Evolutionary conservation across 768 basidiomycete genomes (phyloP).

Genomic region (Mycena chlorophos): DNA sequence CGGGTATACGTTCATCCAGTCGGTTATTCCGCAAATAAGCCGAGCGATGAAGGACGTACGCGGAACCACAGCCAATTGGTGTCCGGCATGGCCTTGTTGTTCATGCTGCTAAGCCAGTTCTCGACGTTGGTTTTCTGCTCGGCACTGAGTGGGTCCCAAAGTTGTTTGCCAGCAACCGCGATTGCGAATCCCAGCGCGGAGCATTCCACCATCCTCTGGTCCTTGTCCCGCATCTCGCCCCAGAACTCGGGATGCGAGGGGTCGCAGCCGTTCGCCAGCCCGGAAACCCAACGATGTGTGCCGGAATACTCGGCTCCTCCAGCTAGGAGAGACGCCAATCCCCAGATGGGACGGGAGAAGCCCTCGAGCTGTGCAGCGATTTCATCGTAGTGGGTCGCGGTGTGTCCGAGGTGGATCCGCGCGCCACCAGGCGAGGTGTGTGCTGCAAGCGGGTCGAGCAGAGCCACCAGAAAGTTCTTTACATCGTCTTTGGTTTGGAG

Average conservation of each 20-base stretch:
- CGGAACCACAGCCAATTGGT: constrained; percentile 87
- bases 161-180: constrained; percentile 60
- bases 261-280: constrained; percentile 69
- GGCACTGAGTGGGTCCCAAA: constrained; percentile 61
- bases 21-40: background rate
- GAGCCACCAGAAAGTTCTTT: constrained; percentile 49
- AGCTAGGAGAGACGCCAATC: constrained; percentile 61
- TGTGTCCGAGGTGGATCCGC: constrained; percentile 65
- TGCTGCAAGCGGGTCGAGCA: constrained; percentile 65
- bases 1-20: constrained; percentile 5
- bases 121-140: constrained; percentile 59
- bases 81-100: constrained; percentile 81
- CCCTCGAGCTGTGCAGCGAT: constrained; percentile 73
- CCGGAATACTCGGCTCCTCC: constrained; percentile 65
- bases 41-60: constrained; percentile 35
- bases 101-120: constrained; percentile 72
- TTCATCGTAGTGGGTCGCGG: constrained; percentile 74
- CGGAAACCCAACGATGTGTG: constrained; percentile 60
- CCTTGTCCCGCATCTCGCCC: constrained; percentile 72
- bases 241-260: constrained; percentile 69
- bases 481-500: constrained; percentile 63
- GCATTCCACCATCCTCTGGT: constrained; percentile 83
- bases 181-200: constrained; percentile 74
- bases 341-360: constrained; percentile 78
- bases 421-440: constrained; percentile 77